These are phyloP conservation scores for Neonectria hederae DNA, from an alignment of 2,329 filamentous ascomycete genomes.

Conservation along the genomic window DNA sequence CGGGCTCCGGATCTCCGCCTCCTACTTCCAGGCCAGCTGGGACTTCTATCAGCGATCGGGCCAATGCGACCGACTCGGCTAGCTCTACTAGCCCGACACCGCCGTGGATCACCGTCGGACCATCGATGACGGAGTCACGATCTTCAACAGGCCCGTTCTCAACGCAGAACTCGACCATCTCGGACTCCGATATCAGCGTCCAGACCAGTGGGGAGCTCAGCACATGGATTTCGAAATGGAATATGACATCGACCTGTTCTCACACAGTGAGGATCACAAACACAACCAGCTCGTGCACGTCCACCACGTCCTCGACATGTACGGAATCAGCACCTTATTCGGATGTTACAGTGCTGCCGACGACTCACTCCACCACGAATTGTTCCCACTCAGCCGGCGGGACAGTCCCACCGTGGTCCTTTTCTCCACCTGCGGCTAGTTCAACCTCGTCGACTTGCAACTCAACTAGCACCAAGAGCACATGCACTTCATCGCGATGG, in stretches of 20 bases:
- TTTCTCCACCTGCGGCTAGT: slow-evolving; percentile 16
- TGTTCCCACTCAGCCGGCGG: slow-evolving; percentile 18
- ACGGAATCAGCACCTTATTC: slow-evolving; percentile 20
- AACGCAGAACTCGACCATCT: slow-evolving; percentile 30
- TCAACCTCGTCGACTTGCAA: slow-evolving; percentile 35
- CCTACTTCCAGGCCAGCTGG: slow-evolving; percentile 3
- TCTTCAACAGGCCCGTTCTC: slow-evolving; percentile 21
- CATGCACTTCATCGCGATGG: slow-evolving; percentile 31
- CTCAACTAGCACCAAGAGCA: slow-evolving; percentile 33
- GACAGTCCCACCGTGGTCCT: slow-evolving; percentile 18
- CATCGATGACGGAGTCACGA: slow-evolving; percentile 17
- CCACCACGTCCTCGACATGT: slow-evolving; percentile 27
- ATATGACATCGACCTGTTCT: slow-evolving; percentile 13
- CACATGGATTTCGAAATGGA: slow-evolving; percentile 18
- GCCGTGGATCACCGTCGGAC: slow-evolving; percentile 16
- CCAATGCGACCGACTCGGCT: slow-evolving; percentile 9
- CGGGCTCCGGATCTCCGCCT: slow-evolving; percentile 15
- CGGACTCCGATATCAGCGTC: slow-evolving; percentile 7
- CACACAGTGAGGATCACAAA: slow-evolving; percentile 3
- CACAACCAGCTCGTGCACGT: slow-evolving; percentile 25
- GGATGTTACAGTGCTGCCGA: background rate
- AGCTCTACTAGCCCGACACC: slow-evolving; percentile 4
- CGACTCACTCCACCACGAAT: slow-evolving; percentile 18
- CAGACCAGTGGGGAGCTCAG: slow-evolving; percentile 16
- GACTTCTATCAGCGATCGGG: slow-evolving; percentile 3